phyloP scores from a whole-genome alignment of 805 yeast species.

The Candida orba region DNA sequence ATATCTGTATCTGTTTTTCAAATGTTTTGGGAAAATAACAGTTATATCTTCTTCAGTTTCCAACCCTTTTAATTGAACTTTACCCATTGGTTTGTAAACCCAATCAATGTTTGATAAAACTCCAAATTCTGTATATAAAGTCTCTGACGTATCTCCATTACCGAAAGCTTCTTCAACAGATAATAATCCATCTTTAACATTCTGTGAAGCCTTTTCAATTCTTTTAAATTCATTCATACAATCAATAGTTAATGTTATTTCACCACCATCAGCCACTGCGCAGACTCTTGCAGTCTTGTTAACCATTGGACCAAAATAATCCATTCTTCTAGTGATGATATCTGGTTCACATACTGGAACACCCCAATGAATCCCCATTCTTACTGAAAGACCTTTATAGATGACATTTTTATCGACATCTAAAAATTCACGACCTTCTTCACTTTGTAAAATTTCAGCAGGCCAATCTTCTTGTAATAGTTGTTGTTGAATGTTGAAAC shows the following conservation, averaged over 20 bases:
- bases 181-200: conserved; percentile 12
- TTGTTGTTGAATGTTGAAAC: conserved; percentile 86
- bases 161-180: conserved; percentile 36
- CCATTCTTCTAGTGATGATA: conserved; percentile 95
- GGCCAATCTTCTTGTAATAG: conserved; percentile 91
- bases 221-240: conserved; percentile 65
- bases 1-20: conserved; percentile 53
- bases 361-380: conserved; percentile 99
- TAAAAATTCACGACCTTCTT: conserved; percentile 74
- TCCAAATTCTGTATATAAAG: conserved; percentile 57
- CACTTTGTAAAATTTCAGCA: conserved; percentile 74
- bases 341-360: conserved; percentile 93
- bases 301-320: conserved; percentile 98
- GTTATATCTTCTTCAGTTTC: conserved; percentile 89
- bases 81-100: conserved; percentile 65
- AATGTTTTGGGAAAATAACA: conserved; percentile 60
- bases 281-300: conserved; percentile 90
- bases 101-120: conserved; percentile 66
- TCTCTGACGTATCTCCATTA: conserved; percentile 40
- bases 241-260: conserved; percentile 79
- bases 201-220: conserved; percentile 31
- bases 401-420: conserved; percentile 53
- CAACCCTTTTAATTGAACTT: conserved; percentile 83
- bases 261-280: conserved; percentile 98
- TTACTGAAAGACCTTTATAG: conserved; percentile 84